Conservation (phyloP, 2,329 filamentous ascomycete genomes). For the Scolecobasidium constrictum region DNA sequence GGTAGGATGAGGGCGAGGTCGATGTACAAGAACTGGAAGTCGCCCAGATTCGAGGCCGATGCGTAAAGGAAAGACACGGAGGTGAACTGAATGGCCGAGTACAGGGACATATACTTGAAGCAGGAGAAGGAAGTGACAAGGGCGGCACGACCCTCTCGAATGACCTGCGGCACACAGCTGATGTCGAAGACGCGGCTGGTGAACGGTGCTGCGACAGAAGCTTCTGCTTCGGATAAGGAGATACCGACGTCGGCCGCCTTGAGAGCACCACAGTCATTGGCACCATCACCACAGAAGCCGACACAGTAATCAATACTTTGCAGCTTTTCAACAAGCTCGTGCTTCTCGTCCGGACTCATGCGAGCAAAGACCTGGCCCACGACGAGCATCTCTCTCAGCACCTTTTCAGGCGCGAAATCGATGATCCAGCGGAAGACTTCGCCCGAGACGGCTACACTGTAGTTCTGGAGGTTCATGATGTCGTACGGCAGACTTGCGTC, state of each 20-base stretch:
- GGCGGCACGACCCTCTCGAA: slow-evolving; percentile 83
- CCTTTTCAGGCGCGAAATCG: slow-evolving; percentile 74
- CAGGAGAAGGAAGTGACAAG: slow-evolving; percentile 98
- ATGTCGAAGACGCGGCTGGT: slow-evolving; percentile 95
- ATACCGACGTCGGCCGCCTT: slow-evolving; percentile 98
- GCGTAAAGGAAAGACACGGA: slow-evolving; percentile 95
- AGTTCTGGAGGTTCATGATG: slow-evolving; percentile 70
- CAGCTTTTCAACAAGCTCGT: slow-evolving; percentile 92
- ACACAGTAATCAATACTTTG: slow-evolving; percentile 93
- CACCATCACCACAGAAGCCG: slow-evolving; percentile 94
- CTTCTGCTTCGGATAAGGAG: slow-evolving; percentile 91
- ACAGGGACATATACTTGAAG: slow-evolving; percentile 99
- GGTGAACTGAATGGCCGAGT: slow-evolving; percentile 98
- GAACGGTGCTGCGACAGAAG: slow-evolving; percentile 95
- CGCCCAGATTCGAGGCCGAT: slow-evolving; percentile 84
- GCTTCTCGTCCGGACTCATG: slow-evolving; percentile 98
- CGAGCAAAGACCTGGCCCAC: slow-evolving; percentile 88
- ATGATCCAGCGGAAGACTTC: slow-evolving; percentile 96
- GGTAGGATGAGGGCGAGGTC: slow-evolving; percentile 86
- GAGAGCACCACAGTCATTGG: slow-evolving; percentile 92
- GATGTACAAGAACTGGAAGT: slow-evolving; percentile 97
- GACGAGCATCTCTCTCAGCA: slow-evolving; percentile 79
- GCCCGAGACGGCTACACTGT: slow-evolving; percentile 79
- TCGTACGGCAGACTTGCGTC: slow-evolving; percentile 83
- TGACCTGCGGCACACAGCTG: slow-evolving; percentile 85